phyloP scores from a whole-genome alignment of 2,329 filamentous ascomycete species.

The Periconia sp. region DNA sequence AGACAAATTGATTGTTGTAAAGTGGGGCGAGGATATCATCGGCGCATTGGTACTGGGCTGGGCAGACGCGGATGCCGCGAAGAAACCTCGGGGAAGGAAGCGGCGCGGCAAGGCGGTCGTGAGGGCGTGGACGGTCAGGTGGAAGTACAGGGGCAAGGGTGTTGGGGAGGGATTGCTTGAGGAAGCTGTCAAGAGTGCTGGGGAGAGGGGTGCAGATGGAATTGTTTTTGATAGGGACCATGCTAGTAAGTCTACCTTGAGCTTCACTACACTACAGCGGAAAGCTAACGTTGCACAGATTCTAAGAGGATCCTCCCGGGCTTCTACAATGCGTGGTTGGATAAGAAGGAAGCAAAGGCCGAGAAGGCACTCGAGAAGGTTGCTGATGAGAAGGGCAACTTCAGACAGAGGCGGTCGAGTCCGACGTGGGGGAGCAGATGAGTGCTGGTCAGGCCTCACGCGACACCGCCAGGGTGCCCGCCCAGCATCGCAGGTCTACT shows the following conservation, averaged over 20 bases:
- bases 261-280: background rate
- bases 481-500: too few relatives aligned
- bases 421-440: slow-evolving; percentile 47
- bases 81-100: slow-evolving; percentile 50
- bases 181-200: slow-evolving; percentile 72
- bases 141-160: slow-evolving; percentile 72
- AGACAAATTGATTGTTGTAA: slow-evolving; percentile 63
- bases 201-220: slow-evolving; percentile 71
- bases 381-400: slow-evolving; percentile 47
- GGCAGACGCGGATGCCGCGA: slow-evolving; percentile 55
- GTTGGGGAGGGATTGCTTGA: slow-evolving; percentile 75
- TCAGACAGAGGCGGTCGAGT: slow-evolving; percentile 43
- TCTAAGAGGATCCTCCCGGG: slow-evolving; percentile 40
- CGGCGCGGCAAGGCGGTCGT: slow-evolving; percentile 72
- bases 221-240: slow-evolving; percentile 78
- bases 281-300: slow-evolving; percentile 30
- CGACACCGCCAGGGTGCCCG: too few relatives aligned
- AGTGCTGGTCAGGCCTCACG: too few relatives aligned
- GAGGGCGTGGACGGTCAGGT: slow-evolving; percentile 80
- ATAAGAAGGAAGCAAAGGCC: slow-evolving; percentile 40
- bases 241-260: slow-evolving; percentile 65
- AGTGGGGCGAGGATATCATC: slow-evolving; percentile 72
- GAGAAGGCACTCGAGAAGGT: slow-evolving; percentile 46
- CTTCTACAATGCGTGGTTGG: slow-evolving; percentile 43
- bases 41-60: slow-evolving; percentile 73